Evolutionary conservation across 495 filamentous ascomycete species (phyloP).

Genomic region (Xylaria intraflava): DNA sequence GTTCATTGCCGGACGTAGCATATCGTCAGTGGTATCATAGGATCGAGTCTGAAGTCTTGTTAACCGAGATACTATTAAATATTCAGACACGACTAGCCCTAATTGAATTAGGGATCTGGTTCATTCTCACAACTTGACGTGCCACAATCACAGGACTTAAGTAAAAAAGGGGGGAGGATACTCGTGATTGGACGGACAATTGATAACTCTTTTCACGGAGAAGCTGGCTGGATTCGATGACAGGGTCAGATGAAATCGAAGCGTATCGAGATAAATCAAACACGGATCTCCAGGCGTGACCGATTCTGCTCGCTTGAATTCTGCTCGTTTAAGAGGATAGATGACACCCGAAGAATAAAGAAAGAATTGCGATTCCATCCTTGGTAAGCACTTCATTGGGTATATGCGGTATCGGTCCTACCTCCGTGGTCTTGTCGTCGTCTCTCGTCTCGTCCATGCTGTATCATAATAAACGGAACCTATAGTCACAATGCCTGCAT

Average conservation of each 20-base stretch:
- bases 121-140: neutral
- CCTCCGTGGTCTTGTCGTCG: neutral
- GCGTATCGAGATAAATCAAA: neutral
- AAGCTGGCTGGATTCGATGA: neutral
- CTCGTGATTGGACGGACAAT: neutral
- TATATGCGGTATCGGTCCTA: neutral
- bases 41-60: neutral
- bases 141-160: neutral
- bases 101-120: neutral
- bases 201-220: neutral
- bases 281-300: neutral
- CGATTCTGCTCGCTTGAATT: neutral
- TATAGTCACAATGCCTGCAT: conserved; percentile 13
- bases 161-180: neutral
- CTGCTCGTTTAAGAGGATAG: neutral
- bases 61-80: no score
- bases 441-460: neutral
- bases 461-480: neutral
- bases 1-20: neutral
- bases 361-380: neutral
- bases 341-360: neutral
- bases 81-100: neutral
- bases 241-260: neutral
- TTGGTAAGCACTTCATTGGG: neutral
- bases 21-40: neutral